Evolutionary conservation across 805 yeast species (phyloP), one percentile per base, ranked within the genome.

Genomic region (Blastobotrys muscicola): DNA sequence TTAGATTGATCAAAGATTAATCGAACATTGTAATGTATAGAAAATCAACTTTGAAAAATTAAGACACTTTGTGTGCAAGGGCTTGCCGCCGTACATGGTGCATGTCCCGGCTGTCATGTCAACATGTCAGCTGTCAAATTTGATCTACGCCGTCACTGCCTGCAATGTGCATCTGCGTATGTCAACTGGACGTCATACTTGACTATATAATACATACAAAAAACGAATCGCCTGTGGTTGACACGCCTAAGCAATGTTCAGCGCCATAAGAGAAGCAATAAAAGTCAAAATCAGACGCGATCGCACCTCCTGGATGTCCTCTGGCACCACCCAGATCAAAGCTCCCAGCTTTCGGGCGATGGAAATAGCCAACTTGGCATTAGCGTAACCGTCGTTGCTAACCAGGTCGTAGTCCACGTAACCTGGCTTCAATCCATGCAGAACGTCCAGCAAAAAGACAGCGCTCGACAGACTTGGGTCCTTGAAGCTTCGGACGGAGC

Each of bases 271-370:
- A 41, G 96, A 85, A 43, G 97, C 98, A 49, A 92, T 85, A 62
- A 92, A 92, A 1, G 97, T 87, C 62, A 87, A 75, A 45, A 92
- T 84, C 68, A 92, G 79, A 64, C 97, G 79, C 37, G 95, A 75
- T 66, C 97, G 83, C 36, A 92, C 97, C 68, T 90, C 97, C 57
- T 81, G 84, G 58, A 92, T 92, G 68, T 92, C 98, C 65, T 92
- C 98, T n/a, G 98, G 98, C n/a, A 92, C 96, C 54, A 92, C 74
- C 97, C 97, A 92, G 58, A 92, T 92, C 61, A 92, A 77, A 34
- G 96, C 98, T 49, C 98, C 98, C 54, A 92, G 70, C 66, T 92
- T 92, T 75, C 98, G 83, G 31, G 98, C 98, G 58, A 92, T 92
- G 2, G 97, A 92, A 61, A 92, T 92, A 14, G 98, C 98, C 62